phyloP scores from a whole-genome alignment of 495 filamentous ascomycete species.

The Aspergillus incahuasiensis region DNA sequence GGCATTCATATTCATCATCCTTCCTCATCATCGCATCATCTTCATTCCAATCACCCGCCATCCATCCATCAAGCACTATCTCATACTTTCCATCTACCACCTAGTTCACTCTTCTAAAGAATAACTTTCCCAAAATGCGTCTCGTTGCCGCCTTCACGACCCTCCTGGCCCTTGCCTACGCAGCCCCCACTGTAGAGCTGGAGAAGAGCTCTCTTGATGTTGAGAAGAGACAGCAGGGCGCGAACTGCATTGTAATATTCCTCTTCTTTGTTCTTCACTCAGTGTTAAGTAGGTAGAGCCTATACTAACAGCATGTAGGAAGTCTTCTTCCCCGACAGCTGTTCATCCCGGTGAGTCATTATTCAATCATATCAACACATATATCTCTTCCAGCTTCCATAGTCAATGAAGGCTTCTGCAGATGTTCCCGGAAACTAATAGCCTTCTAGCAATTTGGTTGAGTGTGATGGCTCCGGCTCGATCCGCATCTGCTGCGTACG shows the following conservation, averaged over 20 bases:
- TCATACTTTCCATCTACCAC: too few species aligned
- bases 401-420: too few species aligned
- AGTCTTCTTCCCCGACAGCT: constrained; percentile 4
- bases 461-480: constrained; percentile 8
- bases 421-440: constrained; percentile 3
- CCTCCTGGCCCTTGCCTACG: constrained; percentile 9
- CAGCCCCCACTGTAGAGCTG: not conserved
- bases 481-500: constrained; percentile 11
- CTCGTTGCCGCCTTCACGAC: constrained; percentile 7
- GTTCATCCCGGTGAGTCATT: constrained; percentile 1
- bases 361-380: too few species aligned
- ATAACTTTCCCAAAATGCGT: constrained; percentile 2
- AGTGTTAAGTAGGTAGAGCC: too few species aligned
- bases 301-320: not conserved
- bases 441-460: constrained; percentile 8
- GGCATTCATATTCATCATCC: not conserved
- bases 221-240: constrained; percentile 11
- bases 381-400: not conserved
- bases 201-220: constrained; percentile 4
- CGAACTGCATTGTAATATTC: constrained; percentile 13
- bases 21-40: constrained; percentile 1
- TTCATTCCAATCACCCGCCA: not conserved
- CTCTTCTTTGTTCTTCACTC: too few species aligned
- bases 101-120: too few species aligned
- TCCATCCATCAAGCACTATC: not conserved